Base-by-base conservation (phyloP, 306 rosid genomes). In the Fragaria vesca region DNA sequence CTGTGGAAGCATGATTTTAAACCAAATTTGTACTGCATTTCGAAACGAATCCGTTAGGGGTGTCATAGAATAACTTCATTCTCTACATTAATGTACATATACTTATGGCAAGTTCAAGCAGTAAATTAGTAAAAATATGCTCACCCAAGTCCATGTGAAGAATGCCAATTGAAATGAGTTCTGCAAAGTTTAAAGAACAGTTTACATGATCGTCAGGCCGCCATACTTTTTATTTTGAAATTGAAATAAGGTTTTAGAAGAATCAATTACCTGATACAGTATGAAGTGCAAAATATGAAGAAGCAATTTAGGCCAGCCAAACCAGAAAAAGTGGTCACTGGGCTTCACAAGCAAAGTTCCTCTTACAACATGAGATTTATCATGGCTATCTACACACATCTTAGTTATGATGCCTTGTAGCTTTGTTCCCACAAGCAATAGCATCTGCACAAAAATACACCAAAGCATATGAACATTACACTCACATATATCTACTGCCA, bases 71-170 rank as follows among this genome's bases (percentile, higher is more conserved):
- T 6, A 28, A 12, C 67, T 13, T 61, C 18, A 32, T 32, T 11
- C 9, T 62, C 42, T 10, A 26, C 13, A 57, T 8, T 16, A 6
- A 17, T 61, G 4, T 4, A 10, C 3, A 17, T 61, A 28, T 12
- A 10, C 11, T n/a, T 61, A 12, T 24, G 16, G 21, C 17, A 5
- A 34, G 3, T 36, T 73, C 4, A 73, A 52, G n/a, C 50, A 52
- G 43, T n/a, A 21, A 17, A 15, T 7, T 60, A 9, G 20, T 12
- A 2, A 30, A 45, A 42, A 12, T 72, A 11, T 77, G 8, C 89
- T 81, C 78, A 90, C 94, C 90, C 88, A 88, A 15, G 86, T 88
- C 92, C 92, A 88, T 18, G 87, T 20, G 79, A 90, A 90, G 86
- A 85, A 90, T 21, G 91, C 87, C 61, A 87, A 40, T 62, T 90